Base-by-base conservation (phyloP, 169 alveolate genomes). In the Cryptosporidium muris region DNA sequence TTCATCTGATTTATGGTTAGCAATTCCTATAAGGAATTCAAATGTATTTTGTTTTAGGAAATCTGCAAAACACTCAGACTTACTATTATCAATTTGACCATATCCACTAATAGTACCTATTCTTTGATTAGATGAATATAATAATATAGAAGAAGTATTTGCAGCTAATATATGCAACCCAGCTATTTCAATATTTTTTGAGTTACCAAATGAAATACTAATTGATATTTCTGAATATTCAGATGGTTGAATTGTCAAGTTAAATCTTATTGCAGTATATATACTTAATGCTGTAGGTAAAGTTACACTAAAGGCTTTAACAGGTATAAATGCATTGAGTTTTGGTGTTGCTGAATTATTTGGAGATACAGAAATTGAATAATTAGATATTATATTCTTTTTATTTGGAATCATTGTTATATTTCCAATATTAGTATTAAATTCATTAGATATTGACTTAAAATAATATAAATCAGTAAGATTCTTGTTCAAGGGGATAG, bases 351-450 rank as follows among this genome's bases (percentile, higher is more conserved):
- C 8, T 9, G 60, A 11, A 5, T 6, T 25, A 7, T 14, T 1
- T 12, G 66, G 51, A 34, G 40, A n/a, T 16, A n/a, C 9, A 16
- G 45, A 36, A 16, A 16, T 51, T 14, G 37, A 7, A 1, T 58
- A 16, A 2, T 14, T 16, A 37, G 25, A 9, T 16, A 37, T 54
- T 7, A 8, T 12, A 25, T 74, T 47, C 0, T 60, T 58, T 2
- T 16, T 7, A 16, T 74, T 68, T 9, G 82, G 54, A 42, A 58
- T 74, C 82, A 74, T 74, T 0, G 82, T 74, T 8, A 74, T 74
- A 11, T 74, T 68, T 36, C 82, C 82, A 16, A 74, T 54, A 1
- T 54, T 74, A 36, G 58, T 54, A 0, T 66, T 58, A 14, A 74
- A n/a, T 2, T 68, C 82, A 40, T 34, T 45, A 5, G 74, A 66